Evolutionary conservation across 139 green algal species (phyloP), one percentile per base, ranked within the genome.

Genomic region (Chlorella vulgaris): DNA sequence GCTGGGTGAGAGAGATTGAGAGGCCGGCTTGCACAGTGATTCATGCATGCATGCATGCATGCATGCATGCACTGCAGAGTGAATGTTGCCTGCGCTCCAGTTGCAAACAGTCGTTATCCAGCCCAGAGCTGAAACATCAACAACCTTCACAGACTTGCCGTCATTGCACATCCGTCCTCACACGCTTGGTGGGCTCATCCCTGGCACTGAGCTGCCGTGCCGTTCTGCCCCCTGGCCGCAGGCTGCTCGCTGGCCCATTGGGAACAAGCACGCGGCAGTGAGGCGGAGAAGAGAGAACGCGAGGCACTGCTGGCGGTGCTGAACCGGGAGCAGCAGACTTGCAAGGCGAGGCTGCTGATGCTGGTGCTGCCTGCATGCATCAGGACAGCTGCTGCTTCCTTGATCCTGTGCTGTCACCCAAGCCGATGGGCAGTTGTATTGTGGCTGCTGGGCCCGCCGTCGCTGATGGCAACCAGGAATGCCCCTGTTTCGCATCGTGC

Each of bases 1-100:
- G 71, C 81, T 98, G 35, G 90, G 89, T 53, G 87, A 89, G 81
- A 86, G 82, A 29, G 73, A 38, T 18, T 38, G 60, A 7, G 10
- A 55, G 47, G 22, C 43, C 26, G 40, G 26, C 42, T 58, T n/a
- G 67, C 36, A n/a, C n/a, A n/a, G n/a, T n/a, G n/a, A n/a, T n/a
- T n/a, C n/a, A n/a, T n/a, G n/a, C n/a, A n/a, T n/a, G n/a, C n/a
- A n/a, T n/a, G n/a, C n/a, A n/a, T n/a, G n/a, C n/a, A n/a, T n/a
- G n/a, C n/a, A n/a, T n/a, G n/a, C n/a, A n/a, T n/a, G n/a, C n/a
- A n/a, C n/a, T n/a, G n/a, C n/a, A n/a, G n/a, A n/a, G n/a, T n/a
- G n/a, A n/a, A n/a, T n/a, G n/a, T n/a, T n/a, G n/a, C n/a, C n/a
- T n/a, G n/a, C n/a, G n/a, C n/a, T n/a, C n/a, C n/a, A n/a, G n/a